A percentile compares a stretch with the other conserved stretches of the same genome.
Conservation (phyloP, 2,329 filamentous ascomycete species). For the Pyrenophora seminiperda region DNA sequence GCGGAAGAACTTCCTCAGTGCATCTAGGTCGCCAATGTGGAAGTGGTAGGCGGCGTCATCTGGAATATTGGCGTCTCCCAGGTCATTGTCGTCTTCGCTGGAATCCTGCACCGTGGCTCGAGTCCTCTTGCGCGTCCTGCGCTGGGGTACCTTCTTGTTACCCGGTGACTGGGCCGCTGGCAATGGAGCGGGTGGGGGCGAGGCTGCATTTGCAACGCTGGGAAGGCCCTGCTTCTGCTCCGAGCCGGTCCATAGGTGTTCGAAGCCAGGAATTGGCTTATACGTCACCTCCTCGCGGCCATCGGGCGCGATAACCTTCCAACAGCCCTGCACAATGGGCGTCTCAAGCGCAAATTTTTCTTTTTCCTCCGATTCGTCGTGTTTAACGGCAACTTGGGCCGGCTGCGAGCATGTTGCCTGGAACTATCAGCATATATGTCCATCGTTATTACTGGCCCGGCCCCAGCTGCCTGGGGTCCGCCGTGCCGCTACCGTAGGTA, state of each 20-base stretch:
- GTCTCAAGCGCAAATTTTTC: conserved; percentile 19
- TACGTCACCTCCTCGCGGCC: conserved; percentile 29
- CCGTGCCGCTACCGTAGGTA: too few species aligned
- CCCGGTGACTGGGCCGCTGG: conserved; percentile 8
- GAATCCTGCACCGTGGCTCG: conserved; percentile 8
- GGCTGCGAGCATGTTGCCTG: conserved; percentile 5
- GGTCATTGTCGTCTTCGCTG: conserved; percentile 13
- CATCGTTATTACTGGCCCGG: conserved; percentile 1
- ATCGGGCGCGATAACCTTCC: conserved; percentile 27
- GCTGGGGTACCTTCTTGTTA: conserved; percentile 6
- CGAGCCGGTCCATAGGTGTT: conserved; percentile 27
- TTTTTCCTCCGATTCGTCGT: conserved; percentile 1
- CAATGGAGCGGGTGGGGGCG: not conserved
- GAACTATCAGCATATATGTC: conserved; percentile 2
- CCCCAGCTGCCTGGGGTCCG: conserved; percentile 10
- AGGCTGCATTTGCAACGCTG: not conserved
- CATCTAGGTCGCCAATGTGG: conserved; percentile 33
- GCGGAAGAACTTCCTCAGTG: conserved; percentile 29
- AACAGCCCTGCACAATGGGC: conserved; percentile 24
- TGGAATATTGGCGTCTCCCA: conserved; percentile 9
- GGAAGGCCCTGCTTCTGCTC: not conserved
- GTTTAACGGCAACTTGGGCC: not conserved
- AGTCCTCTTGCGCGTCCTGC: conserved; percentile 22
- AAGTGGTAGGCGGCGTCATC: conserved; percentile 24
- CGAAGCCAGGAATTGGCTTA: conserved; percentile 32